Evolutionary conservation across 2,329 filamentous ascomycete genomes (phyloP).

Genomic region (Cordyceps fumosorosea): DNA sequence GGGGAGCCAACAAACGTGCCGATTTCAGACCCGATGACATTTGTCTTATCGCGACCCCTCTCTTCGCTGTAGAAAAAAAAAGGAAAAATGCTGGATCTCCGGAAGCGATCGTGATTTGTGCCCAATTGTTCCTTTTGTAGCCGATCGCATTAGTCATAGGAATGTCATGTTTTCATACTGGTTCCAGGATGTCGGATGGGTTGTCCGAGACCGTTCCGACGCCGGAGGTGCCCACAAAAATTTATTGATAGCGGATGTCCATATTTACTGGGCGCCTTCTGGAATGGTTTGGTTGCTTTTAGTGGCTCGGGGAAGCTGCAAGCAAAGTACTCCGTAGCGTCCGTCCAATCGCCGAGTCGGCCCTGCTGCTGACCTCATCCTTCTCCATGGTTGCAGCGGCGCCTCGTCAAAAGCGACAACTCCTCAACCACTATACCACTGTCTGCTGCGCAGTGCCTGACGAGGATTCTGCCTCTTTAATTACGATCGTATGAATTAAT

Average conservation of each 20-base stretch:
- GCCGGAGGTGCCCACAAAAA: constrained; percentile 3
- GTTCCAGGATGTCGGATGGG: neutral
- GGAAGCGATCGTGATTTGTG: neutral
- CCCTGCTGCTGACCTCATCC: neutral
- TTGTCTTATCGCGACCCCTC: constrained; percentile 7
- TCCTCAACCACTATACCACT: neutral
- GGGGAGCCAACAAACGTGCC: neutral
- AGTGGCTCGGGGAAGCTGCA: neutral
- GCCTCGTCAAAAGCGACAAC: neutral
- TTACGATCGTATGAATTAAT: neutral
- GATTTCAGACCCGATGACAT: neutral
- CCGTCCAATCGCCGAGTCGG: neutral
- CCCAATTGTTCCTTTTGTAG: constrained; percentile 5
- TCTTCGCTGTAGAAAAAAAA: neutral
- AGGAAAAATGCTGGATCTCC: neutral
- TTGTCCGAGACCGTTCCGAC: constrained; percentile 7
- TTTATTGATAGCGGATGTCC: neutral
- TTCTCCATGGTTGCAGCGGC: neutral
- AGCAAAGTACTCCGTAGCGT: neutral
- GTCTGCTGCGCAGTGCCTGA: neutral
- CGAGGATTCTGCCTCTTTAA: neutral
- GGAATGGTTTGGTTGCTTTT: neutral
- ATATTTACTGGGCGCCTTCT: neutral
- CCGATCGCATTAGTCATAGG: constrained; percentile 10
- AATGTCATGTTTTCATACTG: constrained; percentile 2